Base-by-base conservation (phyloP, 306 rosid species). In the Heteromeles arbutifolia region DNA sequence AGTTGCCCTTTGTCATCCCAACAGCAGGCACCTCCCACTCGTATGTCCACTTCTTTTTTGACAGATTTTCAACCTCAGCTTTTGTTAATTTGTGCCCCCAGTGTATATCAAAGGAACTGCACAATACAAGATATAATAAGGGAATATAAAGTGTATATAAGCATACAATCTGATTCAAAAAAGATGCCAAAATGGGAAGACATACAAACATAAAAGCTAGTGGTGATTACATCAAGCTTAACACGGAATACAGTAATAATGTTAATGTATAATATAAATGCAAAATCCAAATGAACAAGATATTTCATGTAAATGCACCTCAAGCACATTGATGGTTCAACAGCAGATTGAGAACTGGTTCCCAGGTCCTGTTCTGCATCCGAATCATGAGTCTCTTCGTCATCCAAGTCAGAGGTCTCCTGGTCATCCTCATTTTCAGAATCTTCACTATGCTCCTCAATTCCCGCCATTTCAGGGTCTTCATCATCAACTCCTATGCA, bases 1-100 rank as follows among this genome's bases (percentile, higher is more conserved):
- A 92, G 74, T 88, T 88, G 87, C 96, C 85, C 79, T 86, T 90
- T 74, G 96, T 61, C 85, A 90, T 85, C 52, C 96, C 95, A 69
- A 66, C 31, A 61, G 87, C 95, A 78, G 98, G 92, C 72, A 79
- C 83, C 77, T 88, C 90, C 98, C 98, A 92, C 59, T 74, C 72
- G 70, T 84, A 92, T 79, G 84, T 89, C 85, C 78, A 77, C 72
- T 82, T 87, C 82, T 65, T 86, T 79, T 64, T 65, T 29, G 79
- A 74, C 58, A 87, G 85, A 59, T 37, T 75, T 45, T 87, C 85
- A 74, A 80, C 88, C 78, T 95, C 98, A 76, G 68, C 87, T 89
- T 86, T 73, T 56, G 92, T 88, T 80, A 95, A 82, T 74, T 59
- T 61, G 85, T 83, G 93, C 75, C 79, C 85, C 83, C 89, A 77